Conservation (phyloP, 140 eudicot species). For the Oenanthe javanica region DNA sequence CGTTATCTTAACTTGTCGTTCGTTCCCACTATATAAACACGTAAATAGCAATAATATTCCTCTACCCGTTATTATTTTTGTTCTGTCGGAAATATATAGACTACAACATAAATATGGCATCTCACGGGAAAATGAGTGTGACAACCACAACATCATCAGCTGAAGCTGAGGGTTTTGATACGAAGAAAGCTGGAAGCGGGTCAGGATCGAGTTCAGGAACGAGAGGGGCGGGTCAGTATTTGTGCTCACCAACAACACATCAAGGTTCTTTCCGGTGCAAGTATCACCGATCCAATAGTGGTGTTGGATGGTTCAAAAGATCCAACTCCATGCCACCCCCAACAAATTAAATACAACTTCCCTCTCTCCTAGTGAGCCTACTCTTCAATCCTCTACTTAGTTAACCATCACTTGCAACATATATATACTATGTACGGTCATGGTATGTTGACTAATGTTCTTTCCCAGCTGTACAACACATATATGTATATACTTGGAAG, state of each 20-base stretch:
- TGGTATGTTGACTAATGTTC: no score
- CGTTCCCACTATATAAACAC: no score
- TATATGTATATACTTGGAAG: no score
- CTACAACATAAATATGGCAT: not conserved
- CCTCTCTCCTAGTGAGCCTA: conserved; percentile 37
- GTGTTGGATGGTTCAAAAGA: conserved; percentile 37
- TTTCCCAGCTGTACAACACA: no score
- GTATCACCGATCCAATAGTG: conserved; percentile 45
- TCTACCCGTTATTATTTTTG: no score
- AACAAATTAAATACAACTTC: conserved; percentile 1
- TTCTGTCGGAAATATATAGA: no score
- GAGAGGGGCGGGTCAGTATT: conserved; percentile 39
- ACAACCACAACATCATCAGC: not conserved
- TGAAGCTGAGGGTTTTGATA: no score
- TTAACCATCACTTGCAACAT: not conserved
- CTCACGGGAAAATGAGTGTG: not conserved
- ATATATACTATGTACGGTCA: no score
- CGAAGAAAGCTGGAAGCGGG: no score
- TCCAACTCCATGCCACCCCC: conserved; percentile 66
- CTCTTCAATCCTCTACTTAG: conserved; percentile 24
- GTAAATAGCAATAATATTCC: no score
- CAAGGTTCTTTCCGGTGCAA: conserved; percentile 76
- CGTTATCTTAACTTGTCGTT: no score
- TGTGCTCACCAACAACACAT: conserved; percentile 84
- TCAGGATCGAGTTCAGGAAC: not conserved